Conservation (phyloP, 2,329 filamentous ascomycete species). For the Ophiostoma ulmi region DNA sequence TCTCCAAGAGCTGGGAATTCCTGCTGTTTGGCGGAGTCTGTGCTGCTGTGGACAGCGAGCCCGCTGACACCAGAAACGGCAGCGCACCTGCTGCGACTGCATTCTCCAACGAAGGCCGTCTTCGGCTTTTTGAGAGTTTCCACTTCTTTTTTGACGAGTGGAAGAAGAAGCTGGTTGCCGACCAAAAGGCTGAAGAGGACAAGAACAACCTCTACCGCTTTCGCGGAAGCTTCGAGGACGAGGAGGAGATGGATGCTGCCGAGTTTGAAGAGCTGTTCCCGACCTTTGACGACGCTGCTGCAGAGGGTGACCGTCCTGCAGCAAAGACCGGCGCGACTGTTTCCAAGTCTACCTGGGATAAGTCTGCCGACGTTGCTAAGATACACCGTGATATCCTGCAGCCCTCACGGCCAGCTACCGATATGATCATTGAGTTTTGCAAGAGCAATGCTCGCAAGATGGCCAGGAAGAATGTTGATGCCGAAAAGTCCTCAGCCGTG, state of each 20-base stretch:
- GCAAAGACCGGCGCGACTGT: constrained; percentile 44
- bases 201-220: constrained; percentile 79
- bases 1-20: constrained; percentile 43
- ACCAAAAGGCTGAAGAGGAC: constrained; percentile 68
- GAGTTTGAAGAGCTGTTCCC: constrained; percentile 82
- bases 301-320: neutral
- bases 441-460: constrained; percentile 41
- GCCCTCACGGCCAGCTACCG: constrained; percentile 37
- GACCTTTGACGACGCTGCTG: constrained; percentile 40
- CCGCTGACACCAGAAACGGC: constrained; percentile 40
- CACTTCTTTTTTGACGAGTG: constrained; percentile 73
- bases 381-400: constrained; percentile 55
- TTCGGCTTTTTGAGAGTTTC: constrained; percentile 60
- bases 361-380: constrained; percentile 57
- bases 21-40: constrained; percentile 45
- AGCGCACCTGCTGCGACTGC: constrained; percentile 30
- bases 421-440: constrained; percentile 43
- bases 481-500: constrained; percentile 24
- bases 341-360: constrained; percentile 41
- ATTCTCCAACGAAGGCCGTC: constrained; percentile 42
- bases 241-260: constrained; percentile 66
- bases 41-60: constrained; percentile 45
- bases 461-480: constrained; percentile 29
- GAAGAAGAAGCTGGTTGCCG: constrained; percentile 68
- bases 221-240: constrained; percentile 68